Percentiles rank a stretch among this genome's conserved stretches.
These are phyloP conservation scores for Stachybotrys chlorohalonatus DNA, from an alignment of 2,329 filamentous ascomycete genomes.

Conservation along the genomic window DNA sequence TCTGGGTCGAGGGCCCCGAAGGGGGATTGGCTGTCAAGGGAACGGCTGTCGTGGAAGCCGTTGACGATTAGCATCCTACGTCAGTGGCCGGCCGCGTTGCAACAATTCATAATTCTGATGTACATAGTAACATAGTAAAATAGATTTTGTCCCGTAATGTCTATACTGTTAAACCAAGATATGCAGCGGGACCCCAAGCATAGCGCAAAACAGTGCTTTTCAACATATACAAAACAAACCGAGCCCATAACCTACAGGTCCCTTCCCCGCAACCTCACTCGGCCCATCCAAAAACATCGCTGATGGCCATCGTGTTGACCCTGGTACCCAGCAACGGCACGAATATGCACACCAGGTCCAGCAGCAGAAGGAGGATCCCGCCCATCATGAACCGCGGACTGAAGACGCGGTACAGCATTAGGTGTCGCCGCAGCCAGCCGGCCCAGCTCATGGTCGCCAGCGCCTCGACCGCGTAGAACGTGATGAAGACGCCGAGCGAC, in stretches of 20 bases:
- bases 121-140: too few species aligned
- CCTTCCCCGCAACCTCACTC: constrained; percentile 23
- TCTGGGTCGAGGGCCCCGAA: constrained; percentile 55
- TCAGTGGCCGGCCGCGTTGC: too few species aligned
- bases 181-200: background rate
- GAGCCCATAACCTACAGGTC: background rate
- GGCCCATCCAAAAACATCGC: constrained; percentile 81
- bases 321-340: constrained; percentile 67
- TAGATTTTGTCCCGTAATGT: background rate
- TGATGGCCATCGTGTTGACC: constrained; percentile 68
- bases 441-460: constrained; percentile 87
- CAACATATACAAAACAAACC: background rate
- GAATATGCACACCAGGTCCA: constrained; percentile 65
- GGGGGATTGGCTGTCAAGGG: constrained; percentile 58
- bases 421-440: constrained; percentile 74
- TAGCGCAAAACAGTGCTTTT: background rate
- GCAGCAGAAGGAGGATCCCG: constrained; percentile 58
- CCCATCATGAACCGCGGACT: constrained; percentile 84
- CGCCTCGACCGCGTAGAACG: constrained; percentile 76
- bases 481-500: constrained; percentile 63
- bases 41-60: constrained; percentile 19
- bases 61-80: background rate
- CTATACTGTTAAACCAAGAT: background rate
- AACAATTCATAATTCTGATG: too few species aligned
- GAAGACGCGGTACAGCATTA: constrained; percentile 96